Conservation (phyloP, 2,329 filamentous ascomycete species). For the Arachnomyces sp. region DNA sequence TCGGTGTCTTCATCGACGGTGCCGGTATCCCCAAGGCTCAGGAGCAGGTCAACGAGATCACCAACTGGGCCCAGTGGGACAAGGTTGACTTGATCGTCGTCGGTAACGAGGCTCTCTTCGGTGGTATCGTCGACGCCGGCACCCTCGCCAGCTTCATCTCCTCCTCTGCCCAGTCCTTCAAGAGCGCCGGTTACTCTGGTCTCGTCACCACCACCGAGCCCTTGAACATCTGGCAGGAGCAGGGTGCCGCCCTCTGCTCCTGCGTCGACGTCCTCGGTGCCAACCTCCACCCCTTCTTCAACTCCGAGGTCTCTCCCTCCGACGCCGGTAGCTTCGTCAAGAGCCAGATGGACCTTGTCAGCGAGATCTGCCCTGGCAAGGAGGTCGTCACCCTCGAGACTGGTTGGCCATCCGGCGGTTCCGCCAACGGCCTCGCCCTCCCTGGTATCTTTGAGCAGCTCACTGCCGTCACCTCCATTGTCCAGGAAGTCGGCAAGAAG, state of each 20-base stretch:
- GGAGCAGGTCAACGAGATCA: slow-evolving; percentile 65
- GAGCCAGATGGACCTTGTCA: slow-evolving; percentile 62
- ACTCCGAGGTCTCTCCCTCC: slow-evolving; percentile 53
- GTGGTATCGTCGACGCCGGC: slow-evolving; percentile 55
- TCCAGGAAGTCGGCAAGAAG: slow-evolving; percentile 55
- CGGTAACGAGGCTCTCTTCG: slow-evolving; percentile 85
- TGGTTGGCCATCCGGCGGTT: slow-evolving; percentile 72
- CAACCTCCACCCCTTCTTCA: slow-evolving; percentile 96
- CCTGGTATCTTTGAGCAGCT: slow-evolving; percentile 61
- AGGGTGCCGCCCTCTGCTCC: slow-evolving; percentile 51
- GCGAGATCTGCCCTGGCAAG: slow-evolving; percentile 62
- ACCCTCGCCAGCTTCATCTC: slow-evolving; percentile 64
- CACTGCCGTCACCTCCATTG: slow-evolving; percentile 63
- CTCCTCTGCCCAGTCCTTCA: slow-evolving; percentile 56
- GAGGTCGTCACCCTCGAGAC: slow-evolving; percentile 77
- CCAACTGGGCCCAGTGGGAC: slow-evolving; percentile 64
- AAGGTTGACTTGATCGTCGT: slow-evolving; percentile 72
- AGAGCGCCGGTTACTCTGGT: slow-evolving; percentile 58
- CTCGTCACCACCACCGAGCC: slow-evolving; percentile 80
- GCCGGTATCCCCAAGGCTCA: slow-evolving; percentile 54
- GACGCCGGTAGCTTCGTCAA: slow-evolving; percentile 69
- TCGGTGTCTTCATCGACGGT: slow-evolving; percentile 76
- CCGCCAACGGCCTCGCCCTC: slow-evolving; percentile 62
- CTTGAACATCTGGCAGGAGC: slow-evolving; percentile 62
- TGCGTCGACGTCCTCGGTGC: slow-evolving; percentile 70